Evolutionary conservation across 352 stramenopile species (phyloP), one percentile per base, ranked within the genome.

Genomic region (Pythium aquatile): DNA sequence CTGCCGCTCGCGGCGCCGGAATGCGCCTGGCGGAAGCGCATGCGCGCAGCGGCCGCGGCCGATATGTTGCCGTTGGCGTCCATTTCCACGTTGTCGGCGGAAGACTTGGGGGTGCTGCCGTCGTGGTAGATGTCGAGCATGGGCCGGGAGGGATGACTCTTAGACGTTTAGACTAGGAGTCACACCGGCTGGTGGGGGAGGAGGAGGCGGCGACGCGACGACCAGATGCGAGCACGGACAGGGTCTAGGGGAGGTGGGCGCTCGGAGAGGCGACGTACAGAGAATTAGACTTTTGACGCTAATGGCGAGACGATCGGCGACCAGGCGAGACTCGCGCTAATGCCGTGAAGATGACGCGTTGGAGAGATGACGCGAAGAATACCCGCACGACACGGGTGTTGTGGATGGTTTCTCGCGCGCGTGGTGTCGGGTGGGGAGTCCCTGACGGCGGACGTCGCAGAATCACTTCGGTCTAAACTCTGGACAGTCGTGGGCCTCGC

Each of bases 91-190:
- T 46, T 47, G 46, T n/a, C 37, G 46, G 54, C 26, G 54, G 55
- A 44, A 48, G 58, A 67, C 55, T 63, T 64, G 39, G 58, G 63
- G 49, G 63, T 65, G 52, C 63, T 63, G 63, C 42, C 61, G 61
- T 62, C 61, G 33, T 51, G 61, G 26, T 68, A 68, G 61, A 29
- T 54, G 53, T 57, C 58, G 58, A 13, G 57, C 57, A 56, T 63
- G 39, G 30, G 54, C 16, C 39, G 39, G 39, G 39, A 47, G 39
- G 39, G 39, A 47, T 47, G 39, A 47, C 39, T 47, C 39, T 47
- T 47, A 55, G 20, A 37, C 39, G 20, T 24, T 24, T 24, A 24
- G 20, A 24, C 20, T 24, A 24, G 20, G 20, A 24, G 20, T 24
- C 20, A 24, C 13, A 58, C 16, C 52, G 52, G 28, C 24, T 40